A percentile compares a stretch with the other conserved stretches of the same genome.
Evolutionary conservation across 164 flowering plant species (phyloP).

Genomic region (Vitis cinerea): DNA sequence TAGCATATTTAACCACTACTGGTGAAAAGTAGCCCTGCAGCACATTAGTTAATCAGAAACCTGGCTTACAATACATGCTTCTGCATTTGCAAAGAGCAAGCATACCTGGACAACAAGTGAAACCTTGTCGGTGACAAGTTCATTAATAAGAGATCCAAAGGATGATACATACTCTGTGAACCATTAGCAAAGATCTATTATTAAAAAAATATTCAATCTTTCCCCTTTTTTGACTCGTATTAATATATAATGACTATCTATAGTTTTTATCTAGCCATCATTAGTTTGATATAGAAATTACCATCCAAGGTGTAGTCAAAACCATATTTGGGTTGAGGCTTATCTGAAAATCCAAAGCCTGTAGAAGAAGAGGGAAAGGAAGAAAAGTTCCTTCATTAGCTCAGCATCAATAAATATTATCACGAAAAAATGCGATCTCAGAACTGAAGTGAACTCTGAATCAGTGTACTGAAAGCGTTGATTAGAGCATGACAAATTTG

Average conservation of each 20-base stretch:
- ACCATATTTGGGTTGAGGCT: constrained; percentile 92
- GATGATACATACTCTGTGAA: constrained; percentile 76
- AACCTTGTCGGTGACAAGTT: constrained; percentile 48
- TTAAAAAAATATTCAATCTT: neutral
- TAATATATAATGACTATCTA: neutral
- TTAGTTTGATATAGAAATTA: constrained; percentile 21
- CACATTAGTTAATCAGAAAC: constrained; percentile 7
- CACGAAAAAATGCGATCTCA: neutral
- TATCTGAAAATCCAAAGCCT: constrained; percentile 99
- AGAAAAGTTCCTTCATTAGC: neutral
- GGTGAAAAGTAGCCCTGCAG: constrained; percentile 92
- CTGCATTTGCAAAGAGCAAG: neutral
- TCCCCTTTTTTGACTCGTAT: neutral
- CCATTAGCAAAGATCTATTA: neutral
- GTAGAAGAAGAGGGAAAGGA: constrained; percentile 13
- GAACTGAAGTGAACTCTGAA: neutral
- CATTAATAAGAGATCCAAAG: constrained; percentile 65
- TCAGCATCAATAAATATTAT: neutral
- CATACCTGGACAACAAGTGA: constrained; percentile 90
- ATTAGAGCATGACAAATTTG: neutral
- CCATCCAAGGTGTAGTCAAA: constrained; percentile 92
- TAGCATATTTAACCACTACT: constrained; percentile 79
- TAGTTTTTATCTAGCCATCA: neutral
- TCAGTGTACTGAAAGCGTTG: too few species aligned
- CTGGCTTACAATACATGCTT: constrained; percentile 4